Evolutionary conservation across 345 rosid species (phyloP).

Genomic region (Durio zibethinus): DNA sequence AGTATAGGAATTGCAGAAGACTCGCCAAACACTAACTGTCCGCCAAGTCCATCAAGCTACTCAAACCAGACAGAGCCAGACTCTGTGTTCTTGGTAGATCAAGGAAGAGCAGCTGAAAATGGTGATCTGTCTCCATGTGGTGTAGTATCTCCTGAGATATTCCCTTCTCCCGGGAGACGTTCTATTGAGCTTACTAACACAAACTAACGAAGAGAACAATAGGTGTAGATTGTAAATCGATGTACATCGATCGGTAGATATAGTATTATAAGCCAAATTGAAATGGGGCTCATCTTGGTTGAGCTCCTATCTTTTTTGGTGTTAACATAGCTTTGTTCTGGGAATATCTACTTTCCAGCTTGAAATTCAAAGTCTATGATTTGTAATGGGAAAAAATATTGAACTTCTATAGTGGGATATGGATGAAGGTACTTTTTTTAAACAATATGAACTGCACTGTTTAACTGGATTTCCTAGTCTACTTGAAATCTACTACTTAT

Average conservation of each 20-base stretch:
- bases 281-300: background rate
- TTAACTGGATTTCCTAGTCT: too few relatives aligned
- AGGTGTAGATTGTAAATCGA: background rate
- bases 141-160: background rate
- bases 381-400: too few relatives aligned
- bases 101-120: conserved; percentile 8
- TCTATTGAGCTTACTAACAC: background rate
- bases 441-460: background rate
- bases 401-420: too few relatives aligned
- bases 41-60: conserved; percentile 20
- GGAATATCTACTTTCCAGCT: background rate
- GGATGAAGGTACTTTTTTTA: too few relatives aligned
- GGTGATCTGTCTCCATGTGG: background rate
- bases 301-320: background rate
- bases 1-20: background rate
- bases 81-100: conserved; percentile 13
- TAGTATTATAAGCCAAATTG: background rate
- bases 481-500: too few relatives aligned
- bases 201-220: background rate
- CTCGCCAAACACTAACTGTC: conserved; percentile 21
- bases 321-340: background rate
- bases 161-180: background rate
- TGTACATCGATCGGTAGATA: background rate
- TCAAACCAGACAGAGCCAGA: conserved; percentile 8
- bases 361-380: too few relatives aligned